These are phyloP conservation scores for Roridomyces roridus DNA, from an alignment of 768 basidiomycete genomes.

Conservation along the genomic window DNA sequence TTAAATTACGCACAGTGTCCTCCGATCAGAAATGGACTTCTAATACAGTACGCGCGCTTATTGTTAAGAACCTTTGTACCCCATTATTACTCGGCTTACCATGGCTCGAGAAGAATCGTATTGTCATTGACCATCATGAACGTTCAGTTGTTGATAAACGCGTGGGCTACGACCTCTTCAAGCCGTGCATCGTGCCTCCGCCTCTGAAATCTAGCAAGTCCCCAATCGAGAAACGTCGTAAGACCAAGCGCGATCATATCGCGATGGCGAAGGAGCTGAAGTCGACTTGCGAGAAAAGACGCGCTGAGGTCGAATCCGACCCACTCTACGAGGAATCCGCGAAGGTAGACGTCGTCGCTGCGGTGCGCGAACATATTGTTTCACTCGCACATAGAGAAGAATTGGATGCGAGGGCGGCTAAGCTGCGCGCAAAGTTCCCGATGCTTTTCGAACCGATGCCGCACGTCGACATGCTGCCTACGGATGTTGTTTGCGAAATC, in stretches of 20 bases:
- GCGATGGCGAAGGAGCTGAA: background rate
- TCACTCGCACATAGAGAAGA: background rate
- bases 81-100: background rate
- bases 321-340: background rate
- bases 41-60: background rate
- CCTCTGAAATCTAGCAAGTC: background rate
- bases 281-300: background rate
- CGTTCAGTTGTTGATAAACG: background rate
- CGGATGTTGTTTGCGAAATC: conserved; percentile 23
- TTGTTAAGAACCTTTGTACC: background rate
- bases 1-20: background rate
- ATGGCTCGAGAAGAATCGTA: background rate
- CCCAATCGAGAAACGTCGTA: background rate
- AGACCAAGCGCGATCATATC: background rate
- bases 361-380: background rate
- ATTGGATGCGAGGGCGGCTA: background rate
- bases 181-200: background rate
- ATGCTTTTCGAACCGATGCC: conserved; percentile 28
- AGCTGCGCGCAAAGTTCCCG: conserved; percentile 8
- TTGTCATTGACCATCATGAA: background rate
- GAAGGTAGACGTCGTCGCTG: background rate
- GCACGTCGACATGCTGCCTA: conserved; percentile 26
- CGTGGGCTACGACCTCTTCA: conserved; percentile 16
- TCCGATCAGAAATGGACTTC: background rate
- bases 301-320: background rate